These are phyloP conservation scores for Epichloe coenophiala DNA, from an alignment of 2,329 filamentous ascomycete genomes.

Conservation along the genomic window DNA sequence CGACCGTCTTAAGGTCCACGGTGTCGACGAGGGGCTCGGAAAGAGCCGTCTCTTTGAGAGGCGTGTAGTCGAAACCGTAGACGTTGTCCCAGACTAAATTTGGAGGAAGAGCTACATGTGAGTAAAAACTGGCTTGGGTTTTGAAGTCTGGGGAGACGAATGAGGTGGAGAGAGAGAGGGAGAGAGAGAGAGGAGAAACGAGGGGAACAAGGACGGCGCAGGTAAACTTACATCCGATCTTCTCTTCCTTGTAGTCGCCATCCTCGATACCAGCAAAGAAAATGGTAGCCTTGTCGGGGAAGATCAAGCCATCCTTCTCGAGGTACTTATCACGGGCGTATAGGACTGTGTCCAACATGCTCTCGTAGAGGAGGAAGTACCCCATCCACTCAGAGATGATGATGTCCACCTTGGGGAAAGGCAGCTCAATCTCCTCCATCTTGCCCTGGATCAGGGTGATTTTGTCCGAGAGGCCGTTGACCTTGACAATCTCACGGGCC, in stretches of 20 bases:
- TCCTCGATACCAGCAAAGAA: constrained; percentile 96
- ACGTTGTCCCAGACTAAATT: constrained; percentile 95
- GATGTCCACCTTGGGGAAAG: constrained; percentile 93
- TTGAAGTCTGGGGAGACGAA: too few species aligned
- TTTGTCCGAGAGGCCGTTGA: constrained; percentile 86
- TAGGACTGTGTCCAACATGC: constrained; percentile 95
- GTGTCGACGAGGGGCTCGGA: constrained; percentile 95
- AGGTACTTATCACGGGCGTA: constrained; percentile 94
- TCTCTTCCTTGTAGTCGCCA: constrained; percentile 98
- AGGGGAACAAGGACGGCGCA: not conserved
- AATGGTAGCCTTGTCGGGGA: constrained; percentile 97
- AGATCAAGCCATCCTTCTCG: constrained; percentile 76
- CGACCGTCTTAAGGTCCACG: constrained; percentile 91
- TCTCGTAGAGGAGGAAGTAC: constrained; percentile 97
- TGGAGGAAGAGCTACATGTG: not conserved
- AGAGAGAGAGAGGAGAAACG: not conserved
- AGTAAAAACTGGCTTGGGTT: not conserved
- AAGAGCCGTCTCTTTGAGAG: constrained; percentile 84
- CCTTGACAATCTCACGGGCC: constrained; percentile 84
- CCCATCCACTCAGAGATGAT: constrained; percentile 99
- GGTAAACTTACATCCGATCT: constrained; percentile 77
- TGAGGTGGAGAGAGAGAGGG: not conserved
- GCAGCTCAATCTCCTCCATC: constrained; percentile 96
- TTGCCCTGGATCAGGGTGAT: constrained; percentile 97
- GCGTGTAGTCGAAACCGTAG: constrained; percentile 93